Evolutionary conservation across 176 grass and related monocot genomes (phyloP).

Genomic region (Carex myosuroides): DNA sequence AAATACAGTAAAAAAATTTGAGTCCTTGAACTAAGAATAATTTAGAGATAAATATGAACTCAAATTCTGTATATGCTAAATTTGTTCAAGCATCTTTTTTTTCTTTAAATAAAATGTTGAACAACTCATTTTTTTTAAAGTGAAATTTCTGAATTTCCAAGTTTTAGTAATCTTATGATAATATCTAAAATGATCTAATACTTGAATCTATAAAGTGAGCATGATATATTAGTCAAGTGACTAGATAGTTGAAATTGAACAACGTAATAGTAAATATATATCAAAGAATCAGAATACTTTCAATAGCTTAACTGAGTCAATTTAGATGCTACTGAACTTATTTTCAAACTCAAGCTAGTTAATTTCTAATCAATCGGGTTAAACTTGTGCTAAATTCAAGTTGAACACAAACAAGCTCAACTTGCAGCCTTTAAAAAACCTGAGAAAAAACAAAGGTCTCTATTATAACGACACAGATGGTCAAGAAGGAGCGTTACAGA

Average conservation of each 20-base stretch:
- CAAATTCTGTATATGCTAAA: neutral
- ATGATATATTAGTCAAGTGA: neutral
- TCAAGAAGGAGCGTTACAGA: neutral
- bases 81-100: neutral
- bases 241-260: neutral
- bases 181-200: neutral
- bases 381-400: neutral
- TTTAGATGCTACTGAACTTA: neutral
- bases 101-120: neutral
- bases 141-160: neutral
- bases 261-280: neutral
- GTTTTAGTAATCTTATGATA: neutral
- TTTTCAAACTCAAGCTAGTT: neutral
- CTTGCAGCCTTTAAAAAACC: neutral
- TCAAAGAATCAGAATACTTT: neutral
- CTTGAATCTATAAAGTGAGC: neutral
- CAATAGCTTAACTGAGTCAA: neutral
- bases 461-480: neutral
- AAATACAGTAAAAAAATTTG: neutral
- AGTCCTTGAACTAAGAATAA: neutral
- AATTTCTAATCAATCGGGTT: no score
- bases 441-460: neutral
- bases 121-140: neutral
- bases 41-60: neutral
- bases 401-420: neutral